Base-by-base conservation (phyloP, 163 green algal genomes). In the Scenedesmus sp. region DNA sequence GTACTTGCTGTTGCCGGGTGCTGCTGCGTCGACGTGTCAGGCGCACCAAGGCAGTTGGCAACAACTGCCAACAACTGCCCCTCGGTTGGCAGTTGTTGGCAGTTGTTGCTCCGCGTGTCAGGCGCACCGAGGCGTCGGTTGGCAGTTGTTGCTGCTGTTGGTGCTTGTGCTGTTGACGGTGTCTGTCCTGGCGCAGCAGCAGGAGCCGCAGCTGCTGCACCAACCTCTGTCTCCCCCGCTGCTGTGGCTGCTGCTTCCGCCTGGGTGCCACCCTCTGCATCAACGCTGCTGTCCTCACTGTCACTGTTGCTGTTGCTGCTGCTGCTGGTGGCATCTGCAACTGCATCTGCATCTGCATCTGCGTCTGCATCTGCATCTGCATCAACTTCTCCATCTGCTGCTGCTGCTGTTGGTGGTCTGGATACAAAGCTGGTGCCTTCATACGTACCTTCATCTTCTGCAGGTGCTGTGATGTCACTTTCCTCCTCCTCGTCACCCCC, bases 221-320 rank as follows among this genome's bases (percentile, higher is more conserved):
- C 16, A 16, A 68, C 26, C 15, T 22, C 73, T 82, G 73, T 13
- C 37, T n/a, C 26, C 42, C 6, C 76, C 49, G 33, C 76, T 12
- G n/a, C 76, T 83, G 76, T n/a, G 3, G 33, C 76, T 83, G 76
- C 76, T 83, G 76, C n/a, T n/a, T n/a, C n/a, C n/a, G n/a, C n/a
- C n/a, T n/a, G n/a, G n/a, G n/a, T n/a, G n/a, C n/a, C n/a, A n/a
- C n/a, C n/a, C n/a, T n/a, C n/a, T n/a, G n/a, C n/a, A n/a, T n/a
- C n/a, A n/a, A n/a, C n/a, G n/a, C n/a, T n/a, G n/a, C n/a, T n/a
- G n/a, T n/a, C n/a, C n/a, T n/a, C n/a, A n/a, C n/a, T n/a, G n/a
- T n/a, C n/a, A n/a, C n/a, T n/a, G n/a, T n/a, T n/a, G n/a, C n/a
- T n/a, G n/a, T n/a, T n/a, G n/a, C 76, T 49, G 76, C 76, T 49